Evolutionary conservation across 148 eudicot genomes (phyloP).

Genomic region (Rhododendron henanense): DNA sequence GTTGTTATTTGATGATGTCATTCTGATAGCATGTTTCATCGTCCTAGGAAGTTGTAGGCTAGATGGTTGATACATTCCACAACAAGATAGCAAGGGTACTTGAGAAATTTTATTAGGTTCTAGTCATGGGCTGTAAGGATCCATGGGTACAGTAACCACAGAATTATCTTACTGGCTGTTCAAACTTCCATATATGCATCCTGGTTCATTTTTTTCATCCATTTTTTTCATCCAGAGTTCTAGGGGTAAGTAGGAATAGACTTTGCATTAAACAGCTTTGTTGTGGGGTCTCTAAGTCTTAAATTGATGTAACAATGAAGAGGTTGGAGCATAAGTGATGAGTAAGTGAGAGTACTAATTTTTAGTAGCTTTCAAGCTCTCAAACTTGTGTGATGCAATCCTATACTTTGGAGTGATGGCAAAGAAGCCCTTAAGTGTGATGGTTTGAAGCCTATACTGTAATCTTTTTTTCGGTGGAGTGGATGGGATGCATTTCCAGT

Average conservation of each 20-base stretch:
- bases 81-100: neutral
- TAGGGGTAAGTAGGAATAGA: neutral
- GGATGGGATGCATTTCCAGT: neutral
- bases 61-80: neutral
- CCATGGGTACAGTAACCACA: neutral
- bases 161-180: neutral
- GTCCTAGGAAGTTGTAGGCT: neutral
- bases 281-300: neutral
- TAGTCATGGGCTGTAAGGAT: neutral
- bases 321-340: neutral
- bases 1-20: neutral
- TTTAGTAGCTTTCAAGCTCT: neutral
- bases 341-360: neutral
- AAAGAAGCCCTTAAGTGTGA: neutral
- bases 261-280: neutral
- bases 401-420: neutral
- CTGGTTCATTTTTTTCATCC: neutral
- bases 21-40: slow-evolving; percentile 2
- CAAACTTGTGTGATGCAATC: neutral
- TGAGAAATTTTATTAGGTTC: neutral
- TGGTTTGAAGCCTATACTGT: neutral
- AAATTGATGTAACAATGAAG: neutral
- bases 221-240: neutral
- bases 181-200: neutral
- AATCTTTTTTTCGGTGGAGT: neutral